Conservation (phyloP, 2,329 filamentous ascomycete genomes). For the Cryphonectria japonica region DNA sequence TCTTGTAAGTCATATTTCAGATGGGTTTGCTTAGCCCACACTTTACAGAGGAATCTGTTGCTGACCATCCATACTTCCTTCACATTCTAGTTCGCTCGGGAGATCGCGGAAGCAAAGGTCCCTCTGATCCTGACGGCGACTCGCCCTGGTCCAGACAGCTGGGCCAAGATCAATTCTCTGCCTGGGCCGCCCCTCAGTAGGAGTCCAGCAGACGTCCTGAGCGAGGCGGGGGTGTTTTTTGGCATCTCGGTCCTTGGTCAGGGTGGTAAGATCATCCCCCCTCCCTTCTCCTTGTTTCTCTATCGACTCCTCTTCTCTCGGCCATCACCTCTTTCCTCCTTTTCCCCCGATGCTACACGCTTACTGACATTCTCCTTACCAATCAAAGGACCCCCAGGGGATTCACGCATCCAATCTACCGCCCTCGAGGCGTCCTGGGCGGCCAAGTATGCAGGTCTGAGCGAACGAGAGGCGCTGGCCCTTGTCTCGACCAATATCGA, state of each 20-base stretch:
- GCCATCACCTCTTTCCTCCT: background rate
- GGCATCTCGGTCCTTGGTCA: conserved; percentile 38
- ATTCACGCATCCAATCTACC: conserved; percentile 45
- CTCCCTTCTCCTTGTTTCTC: background rate
- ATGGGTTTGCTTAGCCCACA: background rate
- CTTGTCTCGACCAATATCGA: conserved; percentile 47
- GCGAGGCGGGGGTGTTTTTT: conserved; percentile 45
- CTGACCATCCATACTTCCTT: background rate
- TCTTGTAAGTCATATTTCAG: conserved; percentile 35
- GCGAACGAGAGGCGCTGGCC: conserved; percentile 39
- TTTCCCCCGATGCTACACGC: background rate
- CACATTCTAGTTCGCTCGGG: conserved; percentile 40
- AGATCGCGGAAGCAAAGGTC: conserved; percentile 45
- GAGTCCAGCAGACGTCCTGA: conserved; percentile 44
- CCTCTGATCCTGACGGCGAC: conserved; percentile 48
- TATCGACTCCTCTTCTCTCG: background rate
- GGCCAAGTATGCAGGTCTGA: conserved; percentile 44
- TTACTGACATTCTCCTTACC: conserved; percentile 3
- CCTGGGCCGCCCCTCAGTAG: conserved; percentile 47
- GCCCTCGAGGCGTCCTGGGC: conserved; percentile 45
- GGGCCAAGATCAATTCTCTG: conserved; percentile 43
- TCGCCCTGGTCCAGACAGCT: conserved; percentile 40
- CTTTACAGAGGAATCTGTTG: background rate
- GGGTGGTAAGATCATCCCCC: conserved; percentile 28
- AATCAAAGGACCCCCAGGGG: conserved; percentile 34